A percentile compares a stretch with the other conserved stretches of the same genome.
Evolutionary conservation across 2,329 filamentous ascomycete species (phyloP).

Genomic region (Drechslerella dactyloides): DNA sequence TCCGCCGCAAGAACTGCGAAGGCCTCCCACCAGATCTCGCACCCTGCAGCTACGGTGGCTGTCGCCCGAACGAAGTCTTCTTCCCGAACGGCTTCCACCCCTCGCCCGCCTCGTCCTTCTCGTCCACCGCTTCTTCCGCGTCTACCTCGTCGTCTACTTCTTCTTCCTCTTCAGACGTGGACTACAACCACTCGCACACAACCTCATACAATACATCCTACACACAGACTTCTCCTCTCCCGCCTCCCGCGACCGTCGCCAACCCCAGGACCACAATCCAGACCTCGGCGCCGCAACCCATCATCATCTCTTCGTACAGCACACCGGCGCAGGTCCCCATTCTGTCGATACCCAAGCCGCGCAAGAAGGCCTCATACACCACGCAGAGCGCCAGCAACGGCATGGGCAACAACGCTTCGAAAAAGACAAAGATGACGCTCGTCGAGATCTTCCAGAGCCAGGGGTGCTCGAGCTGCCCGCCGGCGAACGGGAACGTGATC

Average conservation of each 20-base stretch:
- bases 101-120: constrained; percentile 45
- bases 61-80: constrained; percentile 43
- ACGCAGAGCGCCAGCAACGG: constrained; percentile 7
- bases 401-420: constrained; percentile 13
- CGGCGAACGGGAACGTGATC: constrained; percentile 56
- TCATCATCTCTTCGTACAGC: constrained; percentile 53
- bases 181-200: background rate
- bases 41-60: constrained; percentile 41
- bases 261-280: constrained; percentile 52
- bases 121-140: constrained; percentile 14
- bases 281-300: constrained; percentile 56
- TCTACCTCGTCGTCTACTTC: constrained; percentile 55
- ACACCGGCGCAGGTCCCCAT: constrained; percentile 41
- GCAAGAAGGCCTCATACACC: constrained; percentile 12
- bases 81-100: constrained; percentile 51
- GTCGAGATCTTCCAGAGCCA: constrained; percentile 58
- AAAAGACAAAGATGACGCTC: constrained; percentile 52
- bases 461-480: constrained; percentile 57
- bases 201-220: no score
- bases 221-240: constrained; percentile 52
- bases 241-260: constrained; percentile 56
- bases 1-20: constrained; percentile 39
- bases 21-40: constrained; percentile 47
- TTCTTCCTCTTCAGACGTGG: constrained; percentile 13
- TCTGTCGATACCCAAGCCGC: constrained; percentile 38